Conservation (phyloP, 441 rosid species). For the Metrosideros polymorpha region DNA sequence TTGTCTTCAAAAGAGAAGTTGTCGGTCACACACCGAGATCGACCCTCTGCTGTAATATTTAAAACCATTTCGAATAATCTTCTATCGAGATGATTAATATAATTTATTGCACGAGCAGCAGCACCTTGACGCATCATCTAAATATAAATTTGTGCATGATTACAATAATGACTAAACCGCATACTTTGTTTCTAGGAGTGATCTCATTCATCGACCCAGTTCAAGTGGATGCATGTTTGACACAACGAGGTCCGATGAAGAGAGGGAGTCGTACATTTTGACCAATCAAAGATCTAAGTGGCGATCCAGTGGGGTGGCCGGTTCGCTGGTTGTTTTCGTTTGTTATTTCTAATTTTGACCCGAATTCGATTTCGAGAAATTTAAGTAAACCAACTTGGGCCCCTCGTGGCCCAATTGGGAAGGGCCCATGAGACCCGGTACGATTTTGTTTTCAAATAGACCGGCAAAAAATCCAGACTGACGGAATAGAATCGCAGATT, state of each 20-base stretch:
- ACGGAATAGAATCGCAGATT: rapidly evolving
- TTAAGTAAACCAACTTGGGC: neutral
- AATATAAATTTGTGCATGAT: too few species aligned
- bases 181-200: rapidly evolving
- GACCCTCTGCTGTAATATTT: too few species aligned
- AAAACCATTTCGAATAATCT: neutral
- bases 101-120: too few species aligned
- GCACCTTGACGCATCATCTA: too few species aligned
- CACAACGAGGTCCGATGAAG: rapidly evolving
- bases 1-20: neutral
- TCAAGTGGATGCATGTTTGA: neutral
- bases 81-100: too few species aligned
- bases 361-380: neutral
- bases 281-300: neutral
- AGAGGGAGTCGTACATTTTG: neutral
- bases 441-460: neutral
- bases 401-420: neutral
- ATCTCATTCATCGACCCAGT: neutral
- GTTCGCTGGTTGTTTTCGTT: too few species aligned
- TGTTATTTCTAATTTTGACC: neutral
- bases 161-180: neutral
- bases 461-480: neutral
- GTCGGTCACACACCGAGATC: too few species aligned
- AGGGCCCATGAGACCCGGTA: neutral
- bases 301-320: neutral